Evolutionary conservation across 129 eudicot genomes (phyloP), one percentile per base, ranked within the genome.

Genomic region (Arctium minus): DNA sequence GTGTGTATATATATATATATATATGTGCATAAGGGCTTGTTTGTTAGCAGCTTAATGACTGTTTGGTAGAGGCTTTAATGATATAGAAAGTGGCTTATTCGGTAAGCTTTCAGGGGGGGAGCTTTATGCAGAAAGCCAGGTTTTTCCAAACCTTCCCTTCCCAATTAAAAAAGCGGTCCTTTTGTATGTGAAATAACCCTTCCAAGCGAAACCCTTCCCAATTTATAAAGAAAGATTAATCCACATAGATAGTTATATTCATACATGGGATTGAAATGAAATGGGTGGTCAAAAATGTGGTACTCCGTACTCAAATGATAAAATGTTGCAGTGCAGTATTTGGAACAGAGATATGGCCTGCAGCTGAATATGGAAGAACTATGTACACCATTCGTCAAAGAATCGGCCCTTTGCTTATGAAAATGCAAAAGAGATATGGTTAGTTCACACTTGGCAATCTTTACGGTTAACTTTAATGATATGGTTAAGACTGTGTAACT

Each of bases 291-390:
- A 65, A 83, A 78, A 69, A 76, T 70, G 81, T 74, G 84, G 80
- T 78, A 74, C 74, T 73, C 8, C 81, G 80, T 78, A 74, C 74
- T 73, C 8, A 78, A 75, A 48, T 79, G 70, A 74, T 85, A 46
- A 88, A 82, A 42, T 86, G 69, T 77, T 90, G 90, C 98, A 96
- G 99, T 89, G 99, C 99, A 82, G 93, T 94, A 71, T 95, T 95
- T 82, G 98, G 98, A 82, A 91, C 92, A 8, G 98, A 95, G 86
- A 88, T 96, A 42, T 96, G 99, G 99, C 98, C 99, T 75, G 99
- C 99, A 30, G 99, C 99, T 77, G 99, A 96, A 89, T 96, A 96
- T 79, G 99, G 99, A 72, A 90, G 99, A 82, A 96, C 99, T 37
- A 96, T 96, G 99, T 96, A 96, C 84, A 96, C 99, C 68, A 93